Conservation (phyloP, 768 basidiomycete genomes). For the Russula brevipes region DNA sequence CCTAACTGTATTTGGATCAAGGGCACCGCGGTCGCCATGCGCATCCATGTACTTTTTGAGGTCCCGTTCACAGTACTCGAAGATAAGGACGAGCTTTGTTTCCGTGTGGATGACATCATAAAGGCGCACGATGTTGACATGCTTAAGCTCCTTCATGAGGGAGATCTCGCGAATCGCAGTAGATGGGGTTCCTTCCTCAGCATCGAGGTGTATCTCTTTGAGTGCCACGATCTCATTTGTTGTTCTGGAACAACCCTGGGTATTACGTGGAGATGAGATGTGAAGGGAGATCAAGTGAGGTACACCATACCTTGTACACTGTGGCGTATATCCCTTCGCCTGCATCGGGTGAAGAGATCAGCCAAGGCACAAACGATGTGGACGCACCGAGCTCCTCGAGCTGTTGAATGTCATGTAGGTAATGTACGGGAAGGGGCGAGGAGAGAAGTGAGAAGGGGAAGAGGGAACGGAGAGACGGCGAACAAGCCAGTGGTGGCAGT, state of each 20-base stretch:
- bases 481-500: no score
- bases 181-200: constrained; percentile 97
- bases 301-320: constrained; percentile 77
- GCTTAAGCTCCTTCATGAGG: constrained; percentile 98
- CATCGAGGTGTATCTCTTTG: constrained; percentile 98
- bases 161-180: constrained; percentile 99
- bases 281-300: constrained; percentile 6
- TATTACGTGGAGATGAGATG: background rate
- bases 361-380: background rate
- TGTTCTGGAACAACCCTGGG: constrained; percentile 87
- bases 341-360: constrained; percentile 28
- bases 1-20: constrained; percentile 81
- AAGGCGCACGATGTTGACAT: constrained; percentile 96
- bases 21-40: constrained; percentile 90
- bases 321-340: constrained; percentile 94
- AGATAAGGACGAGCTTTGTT: constrained; percentile 95
- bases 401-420: constrained; percentile 37
- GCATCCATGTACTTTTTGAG: constrained; percentile 99
- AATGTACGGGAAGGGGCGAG: no score
- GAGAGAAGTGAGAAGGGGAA: background rate
- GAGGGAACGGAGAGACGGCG: background rate
- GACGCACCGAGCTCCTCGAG: constrained; percentile 78
- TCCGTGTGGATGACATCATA: constrained; percentile 99
- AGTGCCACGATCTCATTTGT: constrained; percentile 99
- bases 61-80: constrained; percentile 98